These are phyloP conservation scores for Plenodomus biglobosus DNA, from an alignment of 2,329 filamentous ascomycete species.

Conservation along the genomic window DNA sequence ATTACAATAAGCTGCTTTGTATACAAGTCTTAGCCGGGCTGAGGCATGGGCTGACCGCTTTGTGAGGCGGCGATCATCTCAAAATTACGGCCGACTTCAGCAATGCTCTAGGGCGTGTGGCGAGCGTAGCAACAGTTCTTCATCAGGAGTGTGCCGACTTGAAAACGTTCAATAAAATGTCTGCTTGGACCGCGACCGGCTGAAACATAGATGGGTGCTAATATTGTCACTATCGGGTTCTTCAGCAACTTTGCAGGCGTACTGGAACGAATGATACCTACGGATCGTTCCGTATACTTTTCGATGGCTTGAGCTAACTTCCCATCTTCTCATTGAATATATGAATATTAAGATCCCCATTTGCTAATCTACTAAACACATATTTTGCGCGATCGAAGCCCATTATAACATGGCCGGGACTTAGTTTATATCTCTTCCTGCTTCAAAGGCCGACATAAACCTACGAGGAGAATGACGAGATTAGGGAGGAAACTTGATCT, in stretches of 20 bases:
- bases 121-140: slow-evolving; percentile 29
- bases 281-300: neutral
- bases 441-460: neutral
- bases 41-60: slow-evolving; percentile 1
- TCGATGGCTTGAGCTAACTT: slow-evolving; percentile 10
- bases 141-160: slow-evolving; percentile 21
- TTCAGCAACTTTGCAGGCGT: neutral
- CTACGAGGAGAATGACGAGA: neutral
- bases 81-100: slow-evolving; percentile 4
- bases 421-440: slow-evolving; percentile 1
- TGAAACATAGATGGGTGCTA: neutral
- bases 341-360: slow-evolving; percentile 13
- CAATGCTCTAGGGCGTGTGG: slow-evolving; percentile 11
- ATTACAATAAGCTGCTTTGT: slow-evolving; percentile 7
- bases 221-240: slow-evolving; percentile 1
- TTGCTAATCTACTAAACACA: slow-evolving; percentile 11
- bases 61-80: slow-evolving; percentile 6
- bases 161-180: slow-evolving; percentile 5
- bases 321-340: slow-evolving; percentile 16
- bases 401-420: too few species aligned
- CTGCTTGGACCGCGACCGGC: slow-evolving; percentile 3
- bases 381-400: slow-evolving; percentile 6
- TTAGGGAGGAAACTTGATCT: neutral
- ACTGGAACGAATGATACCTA: neutral
- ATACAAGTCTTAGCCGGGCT: slow-evolving; percentile 9